Evolutionary conservation across 106 monocot genomes (phyloP).

Genomic region (Amphibolis antarctica): DNA sequence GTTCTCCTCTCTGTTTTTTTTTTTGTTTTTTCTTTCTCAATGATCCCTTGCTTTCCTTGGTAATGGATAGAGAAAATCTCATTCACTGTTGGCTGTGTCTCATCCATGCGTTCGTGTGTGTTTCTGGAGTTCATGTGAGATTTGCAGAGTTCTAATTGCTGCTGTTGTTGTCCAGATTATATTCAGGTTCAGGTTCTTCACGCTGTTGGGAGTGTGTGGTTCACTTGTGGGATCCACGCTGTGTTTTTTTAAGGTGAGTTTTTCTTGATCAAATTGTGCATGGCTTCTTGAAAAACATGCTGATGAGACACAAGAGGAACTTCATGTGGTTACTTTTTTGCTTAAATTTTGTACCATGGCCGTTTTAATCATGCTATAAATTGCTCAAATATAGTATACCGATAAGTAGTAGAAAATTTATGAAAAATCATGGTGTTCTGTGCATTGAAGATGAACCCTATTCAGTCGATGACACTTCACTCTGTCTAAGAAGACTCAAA

Average conservation of each 20-base stretch:
- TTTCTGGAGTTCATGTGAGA: background rate
- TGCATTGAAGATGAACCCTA: too few species aligned
- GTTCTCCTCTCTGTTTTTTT: background rate
- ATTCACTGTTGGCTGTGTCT: too few species aligned
- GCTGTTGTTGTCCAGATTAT: constrained; percentile 10
- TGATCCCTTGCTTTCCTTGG: too few species aligned
- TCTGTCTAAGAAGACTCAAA: too few species aligned
- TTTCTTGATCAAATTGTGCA: background rate
- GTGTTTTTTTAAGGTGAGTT: constrained; percentile 20
- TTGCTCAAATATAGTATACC: background rate
- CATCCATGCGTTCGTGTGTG: too few species aligned
- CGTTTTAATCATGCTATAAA: background rate
- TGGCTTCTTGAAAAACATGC: background rate
- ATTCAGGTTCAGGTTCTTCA: constrained; percentile 22
- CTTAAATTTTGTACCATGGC: too few species aligned
- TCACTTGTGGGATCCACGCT: constrained; percentile 17
- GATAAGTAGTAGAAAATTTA: too few species aligned
- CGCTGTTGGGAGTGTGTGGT: constrained; percentile 20
- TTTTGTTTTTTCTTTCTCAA: too few species aligned
- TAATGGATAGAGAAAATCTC: too few species aligned
- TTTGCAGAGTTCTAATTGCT: background rate
- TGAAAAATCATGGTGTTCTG: too few species aligned
- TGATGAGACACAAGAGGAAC: too few species aligned
- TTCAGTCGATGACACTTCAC: too few species aligned
- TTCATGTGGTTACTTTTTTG: background rate